These are phyloP conservation scores for Acaromyces ingoldii DNA, from an alignment of 1,284 basidiomycete genomes.

Conservation along the genomic window DNA sequence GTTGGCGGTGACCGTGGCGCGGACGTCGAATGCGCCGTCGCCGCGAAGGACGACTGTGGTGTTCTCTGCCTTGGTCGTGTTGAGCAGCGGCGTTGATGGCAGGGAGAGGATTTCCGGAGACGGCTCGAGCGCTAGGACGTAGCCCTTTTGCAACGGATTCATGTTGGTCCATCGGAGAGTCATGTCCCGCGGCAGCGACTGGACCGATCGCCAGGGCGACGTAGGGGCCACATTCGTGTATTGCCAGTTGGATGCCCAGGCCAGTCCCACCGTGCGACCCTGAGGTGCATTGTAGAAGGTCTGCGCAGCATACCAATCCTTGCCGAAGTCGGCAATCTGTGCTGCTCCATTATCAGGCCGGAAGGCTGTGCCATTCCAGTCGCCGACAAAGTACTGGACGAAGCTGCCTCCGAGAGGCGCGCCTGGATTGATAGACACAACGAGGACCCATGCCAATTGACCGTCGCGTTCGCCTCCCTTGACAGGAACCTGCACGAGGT, in stretches of 20 bases:
- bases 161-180: slow-evolving; percentile 40
- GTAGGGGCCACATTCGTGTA: slow-evolving; percentile 53
- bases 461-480: slow-evolving; percentile 38
- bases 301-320: slow-evolving; percentile 54
- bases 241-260: slow-evolving; percentile 55
- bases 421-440: slow-evolving; percentile 41
- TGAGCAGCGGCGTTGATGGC: slow-evolving; percentile 1
- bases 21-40: slow-evolving; percentile 49
- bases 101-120: not conserved
- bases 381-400: slow-evolving; percentile 53
- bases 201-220: slow-evolving; percentile 51
- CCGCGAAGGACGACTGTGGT: slow-evolving; percentile 35
- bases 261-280: slow-evolving; percentile 44
- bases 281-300: slow-evolving; percentile 49
- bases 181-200: slow-evolving; percentile 48
- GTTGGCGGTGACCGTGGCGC: slow-evolving; percentile 39
- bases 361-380: slow-evolving; percentile 52
- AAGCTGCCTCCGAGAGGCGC: slow-evolving; percentile 49
- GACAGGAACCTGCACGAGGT: slow-evolving; percentile 49
- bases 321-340: slow-evolving; percentile 51
- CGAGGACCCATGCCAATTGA: slow-evolving; percentile 30
- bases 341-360: slow-evolving; percentile 47
- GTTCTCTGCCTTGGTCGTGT: slow-evolving; percentile 20
- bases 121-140: slow-evolving; percentile 35
- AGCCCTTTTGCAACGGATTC: slow-evolving; percentile 39